Evolutionary conservation across 192 early-diverging fungal genomes (phyloP).

Genomic region (Coemansia javaensis): DNA sequence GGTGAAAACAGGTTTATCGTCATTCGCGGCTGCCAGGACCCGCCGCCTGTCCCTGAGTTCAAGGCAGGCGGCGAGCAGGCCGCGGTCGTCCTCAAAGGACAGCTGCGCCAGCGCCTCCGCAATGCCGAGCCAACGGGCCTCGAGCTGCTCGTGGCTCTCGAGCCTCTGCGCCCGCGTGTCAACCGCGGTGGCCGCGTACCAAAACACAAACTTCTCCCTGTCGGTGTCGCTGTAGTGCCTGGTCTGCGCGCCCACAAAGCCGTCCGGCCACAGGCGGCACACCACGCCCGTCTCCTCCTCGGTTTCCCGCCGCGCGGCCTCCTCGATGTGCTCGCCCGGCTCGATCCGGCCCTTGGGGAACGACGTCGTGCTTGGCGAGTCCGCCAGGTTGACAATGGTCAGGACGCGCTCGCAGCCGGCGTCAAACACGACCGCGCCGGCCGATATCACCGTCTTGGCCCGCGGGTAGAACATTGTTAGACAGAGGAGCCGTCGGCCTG

Average conservation of each 20-base stretch:
- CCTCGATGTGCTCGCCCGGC: constrained; percentile 12
- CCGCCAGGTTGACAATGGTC: constrained; percentile 8
- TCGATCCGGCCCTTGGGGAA: constrained; percentile 44
- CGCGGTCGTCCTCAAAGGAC: constrained; percentile 14
- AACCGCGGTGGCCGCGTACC: constrained; percentile 31
- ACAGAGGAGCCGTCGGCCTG: no score
- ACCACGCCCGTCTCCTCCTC: constrained; percentile 35
- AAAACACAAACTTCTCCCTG: constrained; percentile 38
- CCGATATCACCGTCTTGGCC: constrained; percentile 23
- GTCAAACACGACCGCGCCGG: constrained; percentile 44
- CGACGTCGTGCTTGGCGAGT: background rate
- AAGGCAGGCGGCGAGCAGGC: constrained; percentile 9
- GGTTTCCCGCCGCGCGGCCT: constrained; percentile 29
- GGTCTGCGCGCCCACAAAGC: constrained; percentile 21
- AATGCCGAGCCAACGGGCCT: constrained; percentile 16
- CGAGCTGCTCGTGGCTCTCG: constrained; percentile 21
- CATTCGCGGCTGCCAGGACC: no score
- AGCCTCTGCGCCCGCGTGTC: constrained; percentile 12
- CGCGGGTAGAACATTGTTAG: constrained; percentile 17
- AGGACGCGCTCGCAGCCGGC: constrained; percentile 4
- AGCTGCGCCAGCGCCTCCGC: constrained; percentile 2
- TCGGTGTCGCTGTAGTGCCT: constrained; percentile 4
- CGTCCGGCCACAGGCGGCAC: constrained; percentile 17
- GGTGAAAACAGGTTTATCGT: no score
- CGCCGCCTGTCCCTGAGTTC: no score